These are phyloP conservation scores for Clitopilus hobsonii DNA, from an alignment of 768 basidiomycete genomes.

Conservation along the genomic window DNA sequence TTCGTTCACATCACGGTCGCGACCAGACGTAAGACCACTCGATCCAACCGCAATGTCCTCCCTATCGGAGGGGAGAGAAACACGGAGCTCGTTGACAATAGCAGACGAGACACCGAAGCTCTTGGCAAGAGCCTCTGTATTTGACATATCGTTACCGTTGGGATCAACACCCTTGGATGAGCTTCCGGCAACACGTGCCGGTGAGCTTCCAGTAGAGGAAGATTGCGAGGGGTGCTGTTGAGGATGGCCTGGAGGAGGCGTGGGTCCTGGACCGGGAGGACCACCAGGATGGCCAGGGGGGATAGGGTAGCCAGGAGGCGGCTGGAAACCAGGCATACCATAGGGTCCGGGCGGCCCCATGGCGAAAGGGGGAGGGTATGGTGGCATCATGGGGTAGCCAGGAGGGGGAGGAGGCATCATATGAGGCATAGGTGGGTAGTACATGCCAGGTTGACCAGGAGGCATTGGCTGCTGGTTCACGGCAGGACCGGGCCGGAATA, in stretches of 20 bases:
- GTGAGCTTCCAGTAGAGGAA: conserved; percentile 17
- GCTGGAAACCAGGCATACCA: conserved; percentile 55
- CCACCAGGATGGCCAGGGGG: conserved; percentile 24
- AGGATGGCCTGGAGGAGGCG: conserved; percentile 33
- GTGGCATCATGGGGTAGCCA: conserved; percentile 36
- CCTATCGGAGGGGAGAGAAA: conserved; percentile 46
- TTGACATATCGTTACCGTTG: conserved; percentile 74
- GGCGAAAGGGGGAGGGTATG: conserved; percentile 28
- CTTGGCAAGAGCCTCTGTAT: conserved; percentile 68
- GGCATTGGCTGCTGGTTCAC: conserved; percentile 30
- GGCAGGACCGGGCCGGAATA: conserved; percentile 27
- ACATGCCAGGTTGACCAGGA: conserved; percentile 31
- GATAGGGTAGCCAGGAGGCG: conserved; percentile 25
- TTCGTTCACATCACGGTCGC: conserved; percentile 55
- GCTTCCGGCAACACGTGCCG: conserved; percentile 10
- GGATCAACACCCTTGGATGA: conserved; percentile 76
- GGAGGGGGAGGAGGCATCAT: conserved; percentile 38
- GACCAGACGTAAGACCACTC: conserved; percentile 62
- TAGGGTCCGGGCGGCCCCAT: conserved; percentile 40
- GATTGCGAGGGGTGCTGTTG: conserved; percentile 28
- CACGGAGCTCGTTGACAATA: conserved; percentile 62
- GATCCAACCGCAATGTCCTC: conserved; percentile 81
- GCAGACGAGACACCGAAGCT: conserved; percentile 73
- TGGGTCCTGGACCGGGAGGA: conserved; percentile 19
- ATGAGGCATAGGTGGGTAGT: conserved; percentile 41